Conservation (phyloP, 441 rosid genomes). For the Eruca vesicaria region DNA sequence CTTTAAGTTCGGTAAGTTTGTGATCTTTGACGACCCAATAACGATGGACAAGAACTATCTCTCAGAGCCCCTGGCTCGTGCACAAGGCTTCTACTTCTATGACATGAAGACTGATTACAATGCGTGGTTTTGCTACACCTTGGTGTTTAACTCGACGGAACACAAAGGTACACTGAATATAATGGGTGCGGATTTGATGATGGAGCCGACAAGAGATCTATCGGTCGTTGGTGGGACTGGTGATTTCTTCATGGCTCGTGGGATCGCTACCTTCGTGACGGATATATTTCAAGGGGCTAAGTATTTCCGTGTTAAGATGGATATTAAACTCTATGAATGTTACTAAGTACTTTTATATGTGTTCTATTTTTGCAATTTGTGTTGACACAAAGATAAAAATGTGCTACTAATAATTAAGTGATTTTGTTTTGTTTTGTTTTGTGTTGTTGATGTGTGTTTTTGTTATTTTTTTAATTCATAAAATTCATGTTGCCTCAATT, state of each 20-base stretch:
- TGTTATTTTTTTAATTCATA: not conserved
- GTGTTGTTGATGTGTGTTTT: not conserved
- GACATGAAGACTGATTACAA: slow-evolving; percentile 71
- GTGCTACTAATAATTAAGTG: slow-evolving; percentile 15
- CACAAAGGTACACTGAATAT: slow-evolving; percentile 69
- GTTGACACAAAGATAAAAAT: slow-evolving; percentile 12
- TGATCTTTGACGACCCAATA: slow-evolving; percentile 77
- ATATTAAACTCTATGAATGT: slow-evolving; percentile 76
- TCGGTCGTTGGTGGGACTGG: slow-evolving; percentile 87
- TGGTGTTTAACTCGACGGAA: slow-evolving; percentile 63
- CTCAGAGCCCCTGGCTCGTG: slow-evolving; percentile 64
- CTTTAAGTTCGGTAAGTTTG: slow-evolving; percentile 70
- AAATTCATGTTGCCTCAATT: not conserved
- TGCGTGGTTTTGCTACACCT: slow-evolving; percentile 74
- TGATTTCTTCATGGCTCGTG: slow-evolving; percentile 84
- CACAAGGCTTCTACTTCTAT: slow-evolving; percentile 78
- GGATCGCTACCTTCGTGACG: slow-evolving; percentile 75
- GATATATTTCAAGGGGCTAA: slow-evolving; percentile 80
- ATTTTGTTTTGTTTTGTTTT: not conserved
- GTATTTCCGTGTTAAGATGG: slow-evolving; percentile 71
- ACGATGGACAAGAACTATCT: slow-evolving; percentile 69
- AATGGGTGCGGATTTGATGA: slow-evolving; percentile 80
- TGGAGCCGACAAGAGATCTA: slow-evolving; percentile 75
- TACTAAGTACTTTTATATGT: slow-evolving; percentile 38
- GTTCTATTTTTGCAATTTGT: not conserved